Base-by-base conservation (phyloP, 257 asterid species). In the Penstemon barbatus region DNA sequence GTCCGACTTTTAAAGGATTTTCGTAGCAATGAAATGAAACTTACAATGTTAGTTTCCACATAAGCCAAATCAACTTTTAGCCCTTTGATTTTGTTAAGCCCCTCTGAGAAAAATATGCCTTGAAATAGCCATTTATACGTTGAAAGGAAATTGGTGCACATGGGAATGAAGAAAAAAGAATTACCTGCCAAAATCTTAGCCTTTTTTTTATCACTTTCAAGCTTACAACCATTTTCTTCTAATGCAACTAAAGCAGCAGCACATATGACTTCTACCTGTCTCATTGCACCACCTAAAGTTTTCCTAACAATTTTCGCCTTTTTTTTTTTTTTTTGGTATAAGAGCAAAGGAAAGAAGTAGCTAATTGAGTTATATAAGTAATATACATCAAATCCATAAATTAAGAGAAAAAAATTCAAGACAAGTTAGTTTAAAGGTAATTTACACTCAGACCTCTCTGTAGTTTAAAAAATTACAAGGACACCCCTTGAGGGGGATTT, bases 181-280 rank as follows among this genome's bases (percentile, higher is more conserved):
- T 68, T 82, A 88, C 98, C 92, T 41, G 98, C 95, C 82, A 92
- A 82, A 65, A 51, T 67, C 79, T 83, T 91, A n/a, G 99, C 97
- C 51, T 82, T 91, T 79, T 71, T 85, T 81, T 94, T 97, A 69
- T 94, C 99, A 5, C 61, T 85, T 74, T 80, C 95, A 43, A 94
- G 97, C 87, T 94, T 94, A 52, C 46, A 18, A 5, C 81, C 82
- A 72, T 91, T 89, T 72, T 94, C 97, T 66, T 91, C 85, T 70
- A 91, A 65, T 43, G 93, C 97, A 68, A 87, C 84, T 50, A 83
- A 79, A 66, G 89, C 98, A 80, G 97, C 97, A 76, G 99, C 99
- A 65, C 97, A 94, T 53, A 94, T 65, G 58, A 94, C 78, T 9
- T 98, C 99, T 36, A 87, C 82, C 84, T 94, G 99, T 77, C 99